Conservation (phyloP, 495 filamentous ascomycete genomes). For the Glonium stellatum region DNA sequence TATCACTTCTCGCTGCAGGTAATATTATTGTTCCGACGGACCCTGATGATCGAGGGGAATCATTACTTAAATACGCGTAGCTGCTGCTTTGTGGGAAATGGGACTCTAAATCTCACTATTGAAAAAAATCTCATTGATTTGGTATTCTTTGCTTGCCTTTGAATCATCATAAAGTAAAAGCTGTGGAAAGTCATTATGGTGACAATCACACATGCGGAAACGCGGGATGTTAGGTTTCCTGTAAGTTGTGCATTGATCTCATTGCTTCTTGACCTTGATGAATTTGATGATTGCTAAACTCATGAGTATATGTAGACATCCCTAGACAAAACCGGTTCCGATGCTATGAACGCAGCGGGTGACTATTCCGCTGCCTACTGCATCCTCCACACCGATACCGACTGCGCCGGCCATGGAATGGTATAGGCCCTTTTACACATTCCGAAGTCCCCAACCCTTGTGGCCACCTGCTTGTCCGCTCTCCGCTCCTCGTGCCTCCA, state of each 20-base stretch:
- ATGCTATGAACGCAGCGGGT: conserved; percentile 94
- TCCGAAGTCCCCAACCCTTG: background rate
- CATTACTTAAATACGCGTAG: background rate
- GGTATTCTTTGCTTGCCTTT: background rate
- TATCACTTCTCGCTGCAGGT: conserved; percentile 1
- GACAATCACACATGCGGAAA: conserved; percentile 73
- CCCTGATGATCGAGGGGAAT: background rate
- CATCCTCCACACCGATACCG: conserved; percentile 74
- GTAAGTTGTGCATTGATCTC: conserved; percentile 39
- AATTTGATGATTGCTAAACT: background rate
- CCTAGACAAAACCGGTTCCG: conserved; percentile 87
- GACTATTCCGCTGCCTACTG: conserved; percentile 93
- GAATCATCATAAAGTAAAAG: background rate
- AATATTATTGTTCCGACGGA: background rate
- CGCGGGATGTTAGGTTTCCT: conserved; percentile 85
- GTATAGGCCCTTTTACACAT: conserved; percentile 38
- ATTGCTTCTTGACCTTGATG: background rate
- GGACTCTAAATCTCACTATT: background rate
- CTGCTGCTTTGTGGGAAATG: background rate
- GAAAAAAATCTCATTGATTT: background rate
- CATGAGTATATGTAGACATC: conserved; percentile 54
- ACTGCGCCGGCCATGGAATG: conserved; percentile 78
- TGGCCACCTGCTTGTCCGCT: background rate
- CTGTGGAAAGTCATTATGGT: conserved; percentile 42
- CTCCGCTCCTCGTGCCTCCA: background rate